phyloP scores from a whole-genome alignment of 2,329 filamentous ascomycete species.

The Sporothrix mexicana region DNA sequence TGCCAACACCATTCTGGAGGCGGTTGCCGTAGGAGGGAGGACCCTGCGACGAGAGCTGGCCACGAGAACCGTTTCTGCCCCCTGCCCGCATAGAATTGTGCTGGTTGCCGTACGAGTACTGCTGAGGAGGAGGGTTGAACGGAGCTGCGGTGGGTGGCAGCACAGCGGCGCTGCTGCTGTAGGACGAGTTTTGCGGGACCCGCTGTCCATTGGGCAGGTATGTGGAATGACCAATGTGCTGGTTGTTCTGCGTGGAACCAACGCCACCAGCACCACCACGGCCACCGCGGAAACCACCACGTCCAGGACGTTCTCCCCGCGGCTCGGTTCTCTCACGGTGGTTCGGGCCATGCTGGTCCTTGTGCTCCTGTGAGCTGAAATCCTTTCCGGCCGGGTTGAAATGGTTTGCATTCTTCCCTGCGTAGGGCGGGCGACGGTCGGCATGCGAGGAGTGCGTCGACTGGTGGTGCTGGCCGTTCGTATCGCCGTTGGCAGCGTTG shows the following conservation, averaged over 20 bases:
- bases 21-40: constrained; percentile 22
- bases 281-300: constrained; percentile 53
- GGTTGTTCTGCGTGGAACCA: constrained; percentile 42
- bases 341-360: constrained; percentile 41
- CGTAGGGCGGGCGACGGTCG: constrained; percentile 31
- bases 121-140: constrained; percentile 54
- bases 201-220: constrained; percentile 47
- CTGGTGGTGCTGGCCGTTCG: constrained; percentile 26
- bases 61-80: constrained; percentile 25
- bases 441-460: not conserved
- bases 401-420: constrained; percentile 31
- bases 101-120: constrained; percentile 46
- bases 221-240: constrained; percentile 43
- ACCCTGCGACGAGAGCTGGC: constrained; percentile 32
- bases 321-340: constrained; percentile 47
- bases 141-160: constrained; percentile 41
- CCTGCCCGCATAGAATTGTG: constrained; percentile 27
- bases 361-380: constrained; percentile 34
- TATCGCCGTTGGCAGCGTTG: constrained; percentile 29
- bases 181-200: constrained; percentile 42
- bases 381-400: constrained; percentile 36
- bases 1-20: constrained; percentile 36
- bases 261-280: constrained; percentile 45
- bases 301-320: constrained; percentile 48
- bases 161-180: constrained; percentile 40